Evolutionary conservation across 345 rosid species (phyloP).

Genomic region (Arabidopsis arenosa): DNA sequence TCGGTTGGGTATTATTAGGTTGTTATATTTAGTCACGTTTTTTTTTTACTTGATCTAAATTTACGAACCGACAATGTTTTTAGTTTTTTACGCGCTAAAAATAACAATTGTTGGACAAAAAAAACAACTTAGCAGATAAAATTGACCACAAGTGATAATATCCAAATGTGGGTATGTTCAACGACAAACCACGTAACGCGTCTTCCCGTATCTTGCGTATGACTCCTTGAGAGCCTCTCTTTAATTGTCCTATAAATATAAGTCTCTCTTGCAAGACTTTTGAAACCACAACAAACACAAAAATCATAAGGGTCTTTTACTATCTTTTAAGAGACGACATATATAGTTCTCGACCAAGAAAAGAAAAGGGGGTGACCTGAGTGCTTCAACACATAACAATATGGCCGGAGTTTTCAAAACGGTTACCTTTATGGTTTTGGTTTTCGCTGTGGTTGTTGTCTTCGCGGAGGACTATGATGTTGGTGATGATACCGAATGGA

Average conservation of each 20-base stretch:
- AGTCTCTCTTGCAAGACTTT: slow-evolving; percentile 26
- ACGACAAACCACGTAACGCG: slow-evolving; percentile 33
- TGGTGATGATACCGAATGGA: slow-evolving; percentile 45
- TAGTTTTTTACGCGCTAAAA: neutral
- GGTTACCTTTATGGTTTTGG: slow-evolving; percentile 31
- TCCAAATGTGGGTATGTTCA: slow-evolving; percentile 24
- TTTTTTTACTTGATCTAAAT: neutral
- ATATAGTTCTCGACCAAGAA: slow-evolving; percentile 13
- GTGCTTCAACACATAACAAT: slow-evolving; percentile 35
- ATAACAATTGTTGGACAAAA: neutral
- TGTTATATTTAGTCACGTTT: slow-evolving; percentile 28
- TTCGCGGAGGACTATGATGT: slow-evolving; percentile 46
- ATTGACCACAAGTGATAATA: slow-evolving; percentile 29
- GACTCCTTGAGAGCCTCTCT: neutral
- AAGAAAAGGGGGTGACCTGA: slow-evolving; percentile 42
- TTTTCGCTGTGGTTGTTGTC: slow-evolving; percentile 36
- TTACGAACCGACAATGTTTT: neutral
- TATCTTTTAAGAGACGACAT: neutral
- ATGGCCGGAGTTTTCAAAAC: slow-evolving; percentile 40
- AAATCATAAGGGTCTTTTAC: slow-evolving; percentile 8
- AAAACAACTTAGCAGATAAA: slow-evolving; percentile 13
- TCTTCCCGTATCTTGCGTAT: slow-evolving; percentile 24
- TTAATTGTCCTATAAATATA: slow-evolving; percentile 26
- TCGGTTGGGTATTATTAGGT: slow-evolving; percentile 13
- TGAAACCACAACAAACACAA: slow-evolving; percentile 19